Percentiles rank a stretch among this genome's conserved stretches.
Evolutionary conservation across 805 yeast species (phyloP).

Genomic region (Kodamaea neixiangensis): DNA sequence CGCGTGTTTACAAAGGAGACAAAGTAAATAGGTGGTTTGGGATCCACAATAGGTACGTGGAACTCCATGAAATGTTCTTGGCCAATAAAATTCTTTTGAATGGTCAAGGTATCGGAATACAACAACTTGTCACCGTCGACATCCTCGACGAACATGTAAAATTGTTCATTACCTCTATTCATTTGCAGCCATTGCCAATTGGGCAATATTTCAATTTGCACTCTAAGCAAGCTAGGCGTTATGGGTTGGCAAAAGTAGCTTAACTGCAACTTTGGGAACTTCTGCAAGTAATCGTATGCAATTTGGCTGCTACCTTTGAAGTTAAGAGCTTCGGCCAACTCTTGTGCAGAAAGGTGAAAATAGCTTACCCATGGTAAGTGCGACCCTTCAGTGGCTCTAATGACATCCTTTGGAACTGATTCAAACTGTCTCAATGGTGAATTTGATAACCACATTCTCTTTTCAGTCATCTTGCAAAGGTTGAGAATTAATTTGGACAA

Average conservation of each 20-base stretch:
- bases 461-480: constrained; percentile 78
- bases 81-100: constrained; percentile 51
- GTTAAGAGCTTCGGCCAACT: constrained; percentile 78
- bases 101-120: constrained; percentile 54
- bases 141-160: constrained; percentile 76
- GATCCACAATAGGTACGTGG: constrained; percentile 59
- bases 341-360: constrained; percentile 68
- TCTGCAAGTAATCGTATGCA: constrained; percentile 58
- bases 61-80: constrained; percentile 63
- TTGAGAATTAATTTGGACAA: constrained; percentile 59
- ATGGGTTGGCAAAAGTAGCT: constrained; percentile 73
- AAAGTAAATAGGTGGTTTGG: constrained; percentile 69
- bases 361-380: constrained; percentile 82
- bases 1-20: constrained; percentile 72
- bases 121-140: constrained; percentile 76
- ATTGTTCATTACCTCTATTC: constrained; percentile 70
- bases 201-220: constrained; percentile 69
- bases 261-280: constrained; percentile 71
- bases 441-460: constrained; percentile 78
- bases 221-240: constrained; percentile 62
- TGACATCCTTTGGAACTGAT: constrained; percentile 67
- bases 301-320: constrained; percentile 64
- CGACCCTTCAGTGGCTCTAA: constrained; percentile 75
- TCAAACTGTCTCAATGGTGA: constrained; percentile 86
- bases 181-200: constrained; percentile 68